A percentile compares a stretch with the other conserved stretches of the same genome.
phyloP scores from a whole-genome alignment of 2,329 filamentous ascomycete genomes.

The Leptographium procerum region DNA sequence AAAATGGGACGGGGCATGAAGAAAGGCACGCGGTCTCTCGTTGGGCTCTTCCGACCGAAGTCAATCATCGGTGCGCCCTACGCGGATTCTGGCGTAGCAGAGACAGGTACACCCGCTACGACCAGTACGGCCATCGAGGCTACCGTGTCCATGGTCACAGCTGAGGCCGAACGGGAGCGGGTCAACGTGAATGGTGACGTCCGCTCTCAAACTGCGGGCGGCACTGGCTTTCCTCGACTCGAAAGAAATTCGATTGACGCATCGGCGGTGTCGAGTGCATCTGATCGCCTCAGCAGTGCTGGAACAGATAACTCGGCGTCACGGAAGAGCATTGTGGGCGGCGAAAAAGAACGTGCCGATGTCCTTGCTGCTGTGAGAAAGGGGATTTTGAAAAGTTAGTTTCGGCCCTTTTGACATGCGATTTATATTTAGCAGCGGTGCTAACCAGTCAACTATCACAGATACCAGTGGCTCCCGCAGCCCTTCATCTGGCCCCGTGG shows the following conservation, averaged over 20 bases:
- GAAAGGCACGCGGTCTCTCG: slow-evolving; percentile 80
- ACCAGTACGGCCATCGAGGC: slow-evolving; percentile 35
- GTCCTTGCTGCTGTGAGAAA: slow-evolving; percentile 87
- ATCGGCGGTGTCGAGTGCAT: slow-evolving; percentile 30
- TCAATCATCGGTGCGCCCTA: slow-evolving; percentile 71
- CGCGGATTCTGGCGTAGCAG: slow-evolving; percentile 53
- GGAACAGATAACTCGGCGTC: slow-evolving; percentile 50
- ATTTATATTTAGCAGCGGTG: neutral
- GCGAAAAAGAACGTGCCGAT: slow-evolving; percentile 82
- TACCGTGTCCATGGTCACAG: slow-evolving; percentile 90
- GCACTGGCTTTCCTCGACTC: slow-evolving; percentile 72
- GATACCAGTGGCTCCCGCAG: slow-evolving; percentile 56
- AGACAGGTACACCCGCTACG: slow-evolving; percentile 37
- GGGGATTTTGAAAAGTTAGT: slow-evolving; percentile 84
- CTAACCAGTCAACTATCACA: slow-evolving; percentile 13
- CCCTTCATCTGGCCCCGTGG: slow-evolving; percentile 52
- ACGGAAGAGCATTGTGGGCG: slow-evolving; percentile 82
- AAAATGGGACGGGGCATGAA: slow-evolving; percentile 99
- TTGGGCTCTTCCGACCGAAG: slow-evolving; percentile 89
- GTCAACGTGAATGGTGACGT: slow-evolving; percentile 67
- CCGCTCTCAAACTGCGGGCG: slow-evolving; percentile 55
- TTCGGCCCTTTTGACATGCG: neutral
- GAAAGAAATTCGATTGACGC: slow-evolving; percentile 74
- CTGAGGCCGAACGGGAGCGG: slow-evolving; percentile 79
- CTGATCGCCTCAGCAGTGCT: slow-evolving; percentile 44